Evolutionary conservation across 148 eudicot species (phyloP), one percentile per base, ranked within the genome.

Genomic region (Rhododendron henanense): DNA sequence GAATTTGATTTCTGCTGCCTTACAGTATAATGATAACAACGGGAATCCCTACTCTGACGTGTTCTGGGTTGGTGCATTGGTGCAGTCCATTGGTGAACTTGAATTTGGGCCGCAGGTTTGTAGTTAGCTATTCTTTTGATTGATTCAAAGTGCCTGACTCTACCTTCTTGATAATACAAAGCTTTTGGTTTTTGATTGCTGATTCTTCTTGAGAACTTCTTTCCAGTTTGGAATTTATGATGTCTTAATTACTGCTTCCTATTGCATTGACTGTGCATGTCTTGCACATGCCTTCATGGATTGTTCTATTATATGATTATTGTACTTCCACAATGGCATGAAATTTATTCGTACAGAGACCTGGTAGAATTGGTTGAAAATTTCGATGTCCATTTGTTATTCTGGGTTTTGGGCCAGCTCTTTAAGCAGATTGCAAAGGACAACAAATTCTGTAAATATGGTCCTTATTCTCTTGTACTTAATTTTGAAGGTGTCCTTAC

Each of bases 61-160:
- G 31, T 97, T 90, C 86, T 97, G 98, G 99, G 92, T 97, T 79
- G 96, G 96, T 88, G 93, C 98, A 79, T 86, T 97, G 87, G 96
- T 97, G 78, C 95, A 95, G 90, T 92, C 99, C 31, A 86, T 95
- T 88, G 99, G 99, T 78, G 99, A 97, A 87, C 98, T 97, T 85
- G 98, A 97, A 90, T 97, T 97, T 88, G 99, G 98, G 71, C 96
- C 91, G 55, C 96, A 97, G 99, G 99, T 97, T 76, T 88, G 88
- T 81, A 55, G 35, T 47, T 78, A 39, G 28, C 35, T 85, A 65
- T 81, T 81, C 75, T 81, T 81, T 74, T 84, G 57, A 37, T 59
- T 78, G 80, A 80, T 47, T 71, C 18, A 4, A 31, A 84, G 21
- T 25, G 63, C 79, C 31, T 82, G 16, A 23, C 63, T 45, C 47